Evolutionary conservation across 495 filamentous ascomycete genomes (phyloP).

Genomic region (Cercophora scortea): DNA sequence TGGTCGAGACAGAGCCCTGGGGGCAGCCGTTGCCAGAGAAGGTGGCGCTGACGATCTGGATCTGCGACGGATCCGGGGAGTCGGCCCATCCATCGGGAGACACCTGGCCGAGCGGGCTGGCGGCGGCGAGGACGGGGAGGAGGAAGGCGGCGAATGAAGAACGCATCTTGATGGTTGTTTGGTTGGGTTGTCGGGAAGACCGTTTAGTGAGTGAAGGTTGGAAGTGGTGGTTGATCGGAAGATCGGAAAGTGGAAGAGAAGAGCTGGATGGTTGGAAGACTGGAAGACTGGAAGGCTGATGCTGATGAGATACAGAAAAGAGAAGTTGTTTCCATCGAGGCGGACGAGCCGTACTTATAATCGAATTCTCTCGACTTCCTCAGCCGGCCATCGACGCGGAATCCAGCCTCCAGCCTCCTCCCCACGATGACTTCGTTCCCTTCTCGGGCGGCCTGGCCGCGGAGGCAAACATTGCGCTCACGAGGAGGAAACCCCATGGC

Average conservation of each 20-base stretch:
- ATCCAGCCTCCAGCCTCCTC: background rate
- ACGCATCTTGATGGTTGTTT: slow-evolving; percentile 34
- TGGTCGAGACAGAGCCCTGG: slow-evolving; percentile 40
- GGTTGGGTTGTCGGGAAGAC: slow-evolving; percentile 1
- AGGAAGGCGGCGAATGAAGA: slow-evolving; percentile 28
- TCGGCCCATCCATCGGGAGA: slow-evolving; percentile 24
- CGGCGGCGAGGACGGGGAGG: slow-evolving; percentile 39
- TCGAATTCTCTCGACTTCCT: background rate
- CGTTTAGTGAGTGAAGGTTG: slow-evolving; percentile 1
- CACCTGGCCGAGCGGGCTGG: slow-evolving; percentile 28
- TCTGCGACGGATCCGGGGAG: slow-evolving; percentile 31
- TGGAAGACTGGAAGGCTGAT: slow-evolving; percentile 4
- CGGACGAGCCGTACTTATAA: slow-evolving; percentile 26
- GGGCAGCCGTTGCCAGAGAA: slow-evolving; percentile 55
- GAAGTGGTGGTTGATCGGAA: background rate
- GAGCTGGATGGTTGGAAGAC: slow-evolving; percentile 10
- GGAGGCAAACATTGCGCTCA: slow-evolving; percentile 16
- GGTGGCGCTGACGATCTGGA: slow-evolving; percentile 46
- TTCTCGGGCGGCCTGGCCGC: slow-evolving; percentile 9
- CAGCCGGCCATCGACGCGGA: background rate
- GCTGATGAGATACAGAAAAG: slow-evolving; percentile 16
- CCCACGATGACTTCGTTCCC: slow-evolving; percentile 5
- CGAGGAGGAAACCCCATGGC: background rate
- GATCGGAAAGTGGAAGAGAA: slow-evolving; percentile 1
- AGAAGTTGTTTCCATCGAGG: slow-evolving; percentile 21